Conservation (phyloP, 2,329 filamentous ascomycete species). For the Nigrograna mackinnonii region DNA sequence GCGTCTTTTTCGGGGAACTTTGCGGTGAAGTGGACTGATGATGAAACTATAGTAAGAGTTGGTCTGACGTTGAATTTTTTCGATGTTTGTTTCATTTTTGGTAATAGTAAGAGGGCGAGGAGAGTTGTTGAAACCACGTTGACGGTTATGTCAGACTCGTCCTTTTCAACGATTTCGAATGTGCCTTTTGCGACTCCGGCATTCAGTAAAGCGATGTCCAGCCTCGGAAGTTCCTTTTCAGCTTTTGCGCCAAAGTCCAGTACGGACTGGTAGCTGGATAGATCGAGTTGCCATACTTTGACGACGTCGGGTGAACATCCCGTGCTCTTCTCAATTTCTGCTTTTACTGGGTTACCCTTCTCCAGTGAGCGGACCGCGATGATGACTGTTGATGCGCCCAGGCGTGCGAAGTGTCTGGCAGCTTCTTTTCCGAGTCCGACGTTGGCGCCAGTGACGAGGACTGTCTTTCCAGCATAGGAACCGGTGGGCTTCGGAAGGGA, state of each 20-base stretch:
- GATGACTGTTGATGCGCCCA: conserved; percentile 47
- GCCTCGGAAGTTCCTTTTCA: conserved; percentile 19
- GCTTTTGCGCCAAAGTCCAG: conserved; percentile 31
- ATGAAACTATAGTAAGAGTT: conserved; percentile 32
- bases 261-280: conserved; percentile 43
- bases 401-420: conserved; percentile 44
- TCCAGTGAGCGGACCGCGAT: conserved; percentile 46
- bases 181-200: conserved; percentile 36
- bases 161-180: conserved; percentile 41
- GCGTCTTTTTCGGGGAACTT: conserved; percentile 24
- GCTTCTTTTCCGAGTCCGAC: conserved; percentile 52
- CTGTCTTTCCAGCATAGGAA: conserved; percentile 34
- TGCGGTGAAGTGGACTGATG: conserved; percentile 32
- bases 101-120: conserved; percentile 32
- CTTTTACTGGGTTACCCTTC: conserved; percentile 50
- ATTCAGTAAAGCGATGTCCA: conserved; percentile 44
- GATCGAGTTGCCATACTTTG: conserved; percentile 46
- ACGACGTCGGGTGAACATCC: neutral
- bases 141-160: conserved; percentile 44
- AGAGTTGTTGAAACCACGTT: conserved; percentile 19
- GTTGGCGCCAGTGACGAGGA: conserved; percentile 54
- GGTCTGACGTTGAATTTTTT: conserved; percentile 14
- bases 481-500: neutral
- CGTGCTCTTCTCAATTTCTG: conserved; percentile 38
- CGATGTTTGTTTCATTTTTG: conserved; percentile 46